Base-by-base conservation (phyloP, 768 basidiomycete genomes). In the Coprinopsis sp. region DNA sequence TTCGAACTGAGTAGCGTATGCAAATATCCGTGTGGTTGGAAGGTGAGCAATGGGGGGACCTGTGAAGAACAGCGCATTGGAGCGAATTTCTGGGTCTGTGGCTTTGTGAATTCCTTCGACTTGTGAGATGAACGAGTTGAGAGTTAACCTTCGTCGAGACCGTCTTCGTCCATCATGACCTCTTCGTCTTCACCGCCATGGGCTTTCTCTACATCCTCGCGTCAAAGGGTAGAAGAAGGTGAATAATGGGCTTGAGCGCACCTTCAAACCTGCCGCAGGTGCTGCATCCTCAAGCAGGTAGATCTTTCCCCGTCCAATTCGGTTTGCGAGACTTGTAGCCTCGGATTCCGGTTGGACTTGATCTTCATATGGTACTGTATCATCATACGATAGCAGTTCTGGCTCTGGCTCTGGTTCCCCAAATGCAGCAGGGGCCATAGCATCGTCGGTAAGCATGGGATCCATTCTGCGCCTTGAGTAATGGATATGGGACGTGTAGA, bases 1-100 rank as follows among this genome's bases (percentile, higher is more conserved):
- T 37, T 86, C 83, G 56, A 87, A 89, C 54, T 91, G 84, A 1
- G 81, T 84, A 25, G 82, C 82, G 55, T 91, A 92, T 0, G 84
- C 88, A 58, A 91, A 91, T 44, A 92, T 73, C 30, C 84, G 77
- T 2, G 78, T 70, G 3, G 90, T 92, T 19, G 87, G 79, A 7
- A 92, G 75, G 54, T 82, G 77, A 3, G 82, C 71, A 47, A 92
- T 87, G 1, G 90, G 86, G 6, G 76, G 58, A 19, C 90, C 90
- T 4, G 70, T 72, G n/a, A 91, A 58, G 39, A 90, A 74, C 34
- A 92, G 65, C 4, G 90, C 88, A 60, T 91, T 79, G 14, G 62
- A 54, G 52, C 89, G 76, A 47, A 77, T 63, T 19, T 67, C 56
- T 11, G 69, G 58, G 52, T 79, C 81, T 80, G 24, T 28, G 12